Percentiles rank a stretch among this genome's conserved stretches.
Evolutionary conservation across 2,329 filamentous ascomycete genomes (phyloP).

Genomic region (Claviceps monticola): DNA sequence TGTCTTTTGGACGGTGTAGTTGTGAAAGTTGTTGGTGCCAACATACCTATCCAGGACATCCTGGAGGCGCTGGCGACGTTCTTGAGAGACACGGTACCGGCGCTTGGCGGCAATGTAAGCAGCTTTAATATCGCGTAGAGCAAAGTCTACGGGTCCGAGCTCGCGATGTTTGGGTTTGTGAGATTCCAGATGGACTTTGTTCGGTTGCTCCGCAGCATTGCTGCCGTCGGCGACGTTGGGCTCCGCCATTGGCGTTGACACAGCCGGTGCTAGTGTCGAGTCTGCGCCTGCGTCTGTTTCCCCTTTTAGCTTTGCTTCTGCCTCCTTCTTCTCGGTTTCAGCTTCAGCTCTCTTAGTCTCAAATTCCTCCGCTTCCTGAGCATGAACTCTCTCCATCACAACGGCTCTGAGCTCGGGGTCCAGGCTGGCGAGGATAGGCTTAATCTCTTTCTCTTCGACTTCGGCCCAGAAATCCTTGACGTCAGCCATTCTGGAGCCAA

Average conservation of each 20-base stretch:
- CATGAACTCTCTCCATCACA: conserved; percentile 49
- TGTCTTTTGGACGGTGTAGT: conserved; percentile 88
- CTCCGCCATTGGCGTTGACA: conserved; percentile 9
- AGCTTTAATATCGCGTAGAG: conserved; percentile 61
- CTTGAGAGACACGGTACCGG: conserved; percentile 63
- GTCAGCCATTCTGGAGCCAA: conserved; percentile 58
- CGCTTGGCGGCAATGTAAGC: conserved; percentile 75
- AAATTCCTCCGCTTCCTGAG: conserved; percentile 15
- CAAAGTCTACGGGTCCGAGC: conserved; percentile 42
- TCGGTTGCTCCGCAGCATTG: conserved; percentile 9
- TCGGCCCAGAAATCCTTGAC: conserved; percentile 71
- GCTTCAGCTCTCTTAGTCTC: conserved; percentile 6
- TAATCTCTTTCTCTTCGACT: conserved; percentile 67
- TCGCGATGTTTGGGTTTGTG: conserved; percentile 28
- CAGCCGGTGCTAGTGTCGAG: conserved; percentile 1
- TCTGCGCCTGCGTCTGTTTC: background rate
- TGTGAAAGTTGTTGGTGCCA: conserved; percentile 88
- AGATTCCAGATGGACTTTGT: conserved; percentile 14
- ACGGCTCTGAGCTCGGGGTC: conserved; percentile 49
- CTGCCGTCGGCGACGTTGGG: background rate
- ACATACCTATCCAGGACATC: conserved; percentile 59
- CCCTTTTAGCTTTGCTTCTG: conserved; percentile 8
- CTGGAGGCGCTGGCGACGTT: conserved; percentile 63
- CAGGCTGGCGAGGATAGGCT: conserved; percentile 50
- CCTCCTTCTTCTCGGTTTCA: conserved; percentile 8